Evolutionary conservation across 441 rosid genomes (phyloP).

Genomic region (Gossypium davidsonii): DNA sequence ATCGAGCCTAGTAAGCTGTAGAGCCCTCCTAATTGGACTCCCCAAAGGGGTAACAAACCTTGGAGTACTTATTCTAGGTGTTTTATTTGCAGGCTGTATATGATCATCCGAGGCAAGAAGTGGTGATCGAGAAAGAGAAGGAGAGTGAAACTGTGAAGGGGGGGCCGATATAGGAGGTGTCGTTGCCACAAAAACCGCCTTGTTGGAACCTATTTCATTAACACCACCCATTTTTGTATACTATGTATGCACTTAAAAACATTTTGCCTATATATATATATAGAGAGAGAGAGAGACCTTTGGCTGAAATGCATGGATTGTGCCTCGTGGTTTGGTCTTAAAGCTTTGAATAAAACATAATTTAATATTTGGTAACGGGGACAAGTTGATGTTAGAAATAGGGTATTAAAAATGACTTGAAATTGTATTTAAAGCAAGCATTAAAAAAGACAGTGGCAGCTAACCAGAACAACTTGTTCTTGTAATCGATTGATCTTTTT

Average conservation of each 20-base stretch:
- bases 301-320: background rate
- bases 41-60: slow-evolving; percentile 54
- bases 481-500: background rate
- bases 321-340: background rate
- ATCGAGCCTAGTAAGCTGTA: slow-evolving; percentile 50
- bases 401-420: background rate
- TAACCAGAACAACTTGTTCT: background rate
- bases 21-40: slow-evolving; percentile 45
- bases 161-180: slow-evolving; percentile 52
- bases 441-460: background rate
- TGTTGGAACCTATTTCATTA: slow-evolving; percentile 26
- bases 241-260: background rate
- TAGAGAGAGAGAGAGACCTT: background rate
- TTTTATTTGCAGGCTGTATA: slow-evolving; percentile 29
- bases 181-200: slow-evolving; percentile 15
- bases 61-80: slow-evolving; percentile 38
- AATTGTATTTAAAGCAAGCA: background rate
- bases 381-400: background rate
- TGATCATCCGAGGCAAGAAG: slow-evolving; percentile 33
- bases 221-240: slow-evolving; percentile 27
- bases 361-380: background rate
- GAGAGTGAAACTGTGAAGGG: slow-evolving; percentile 63
- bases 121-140: slow-evolving; percentile 54
- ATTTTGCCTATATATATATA: background rate
- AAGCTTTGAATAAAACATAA: background rate